Base-by-base conservation (phyloP, 495 filamentous ascomycete species). In the Xylaria palmicola region DNA sequence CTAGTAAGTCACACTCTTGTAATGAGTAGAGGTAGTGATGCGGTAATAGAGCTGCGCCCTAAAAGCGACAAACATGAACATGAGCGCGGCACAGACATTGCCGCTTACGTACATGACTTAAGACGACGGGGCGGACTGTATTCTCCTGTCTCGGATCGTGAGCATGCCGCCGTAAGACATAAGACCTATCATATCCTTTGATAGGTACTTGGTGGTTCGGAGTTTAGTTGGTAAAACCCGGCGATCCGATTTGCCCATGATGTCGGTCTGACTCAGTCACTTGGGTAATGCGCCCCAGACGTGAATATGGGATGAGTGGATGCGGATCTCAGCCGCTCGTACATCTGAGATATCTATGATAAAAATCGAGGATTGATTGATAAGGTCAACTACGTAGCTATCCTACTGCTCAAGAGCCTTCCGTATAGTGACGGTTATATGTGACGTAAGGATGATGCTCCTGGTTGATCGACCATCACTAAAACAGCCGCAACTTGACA, bases 241-340 rank as follows among this genome's bases (percentile, higher is more conserved):
- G 37, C 1, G 26, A 44, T 44, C 52, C 32, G n/a, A 20, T 39
- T 17, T 10, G 15, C 22, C 26, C 26, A 15, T 29, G 6, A 1
- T 4, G 1, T 30, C 39, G 34, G 53, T 39, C 26, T 56, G 53
- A 44, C 53, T 56, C 53, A 56, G 53, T 56, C 15, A 10, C 13
- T 2, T 27, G 4, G 17, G 15, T n/a, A 13, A 44, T 44, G 27
- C 37, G 10, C 50, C 50, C 30, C 50, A 39, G 50, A 53, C 26
- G 32, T 13, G 0, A 39, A 39, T 20, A 37, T 37, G 24, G 12
- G 9, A 39, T 30, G 24, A 17, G 22, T 20, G 10, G 53, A 40
- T 56, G 53, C 53, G 53, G 53, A 56, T 44, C 37, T 56, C 12
- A 27, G 26, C 39, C 53, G 39, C 37, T 20, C 37, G 6, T 44